A percentile compares a stretch with the other conserved stretches of the same genome.
These are phyloP conservation scores for Rostrohypoxylon terebratum DNA, from an alignment of 495 filamentous ascomycete species.

Conservation along the genomic window DNA sequence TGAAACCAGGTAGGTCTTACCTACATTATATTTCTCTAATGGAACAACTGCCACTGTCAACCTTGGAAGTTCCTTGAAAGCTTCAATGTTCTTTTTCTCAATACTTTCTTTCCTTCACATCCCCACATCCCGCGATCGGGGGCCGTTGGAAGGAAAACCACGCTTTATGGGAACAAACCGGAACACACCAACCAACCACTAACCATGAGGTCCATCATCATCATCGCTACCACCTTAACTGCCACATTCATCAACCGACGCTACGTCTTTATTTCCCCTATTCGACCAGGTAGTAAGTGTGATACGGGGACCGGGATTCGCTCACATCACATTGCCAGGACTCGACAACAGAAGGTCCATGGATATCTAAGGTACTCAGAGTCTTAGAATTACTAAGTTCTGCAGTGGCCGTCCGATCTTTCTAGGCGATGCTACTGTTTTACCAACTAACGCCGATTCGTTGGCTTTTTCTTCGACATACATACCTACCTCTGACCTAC, in stretches of 20 bases:
- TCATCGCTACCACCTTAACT: conserved; percentile 15
- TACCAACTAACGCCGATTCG: conserved; percentile 25
- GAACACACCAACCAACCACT: conserved; percentile 20
- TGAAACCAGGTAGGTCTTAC: too few relatives aligned
- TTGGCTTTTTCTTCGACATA: conserved; percentile 21
- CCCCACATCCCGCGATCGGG: conserved; percentile 33
- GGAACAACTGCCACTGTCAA: not conserved
- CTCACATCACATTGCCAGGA: conserved; percentile 31
- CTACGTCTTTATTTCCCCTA: conserved; percentile 3
- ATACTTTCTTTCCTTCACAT: too few relatives aligned
- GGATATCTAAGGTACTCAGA: too few relatives aligned
- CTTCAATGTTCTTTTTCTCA: not conserved
- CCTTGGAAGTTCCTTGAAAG: conserved; percentile 8
- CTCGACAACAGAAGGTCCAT: conserved; percentile 6
- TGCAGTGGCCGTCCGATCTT: conserved; percentile 24
- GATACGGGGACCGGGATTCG: conserved; percentile 28
- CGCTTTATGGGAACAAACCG: conserved; percentile 40
- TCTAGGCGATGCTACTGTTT: conserved; percentile 40
- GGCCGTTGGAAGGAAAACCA: conserved; percentile 33
- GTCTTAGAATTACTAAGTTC: conserved; percentile 45
- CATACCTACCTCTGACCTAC: conserved; percentile 3
- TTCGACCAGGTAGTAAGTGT: conserved; percentile 32
- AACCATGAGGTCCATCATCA: conserved; percentile 13
- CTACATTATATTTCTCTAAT: not conserved
- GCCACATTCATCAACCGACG: conserved; percentile 10